Conservation (phyloP, 768 basidiomycete genomes). For the Panaeolus papilionaceus region DNA sequence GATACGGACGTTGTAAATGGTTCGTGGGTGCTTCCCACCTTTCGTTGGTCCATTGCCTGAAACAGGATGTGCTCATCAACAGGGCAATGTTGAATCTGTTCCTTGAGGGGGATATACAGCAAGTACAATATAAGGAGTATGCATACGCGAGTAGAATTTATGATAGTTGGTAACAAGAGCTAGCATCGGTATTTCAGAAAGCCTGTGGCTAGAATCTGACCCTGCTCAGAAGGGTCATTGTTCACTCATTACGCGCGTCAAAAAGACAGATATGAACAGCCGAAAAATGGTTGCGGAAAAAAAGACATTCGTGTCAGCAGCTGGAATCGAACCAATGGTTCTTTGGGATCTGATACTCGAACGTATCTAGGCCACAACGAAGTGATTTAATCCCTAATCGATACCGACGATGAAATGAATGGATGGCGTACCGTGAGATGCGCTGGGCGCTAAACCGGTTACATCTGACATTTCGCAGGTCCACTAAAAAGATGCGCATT, state of each 20-base stretch:
- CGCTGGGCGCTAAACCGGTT: neutral
- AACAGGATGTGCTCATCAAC: too few relatives aligned
- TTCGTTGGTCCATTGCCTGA: too few relatives aligned
- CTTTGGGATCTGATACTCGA: constrained; percentile 26
- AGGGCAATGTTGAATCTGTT: too few relatives aligned
- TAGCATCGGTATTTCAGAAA: too few relatives aligned
- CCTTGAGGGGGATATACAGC: too few relatives aligned
- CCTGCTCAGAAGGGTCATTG: too few relatives aligned
- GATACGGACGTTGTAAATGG: constrained; percentile 27
- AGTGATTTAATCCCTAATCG: constrained; percentile 43
- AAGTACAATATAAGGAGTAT: too few relatives aligned
- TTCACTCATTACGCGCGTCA: neutral
- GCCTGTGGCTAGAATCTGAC: too few relatives aligned
- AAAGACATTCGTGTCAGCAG: constrained; percentile 31
- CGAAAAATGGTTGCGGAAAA: neutral
- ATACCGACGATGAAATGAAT: constrained; percentile 24
- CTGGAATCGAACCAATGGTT: constrained; percentile 42
- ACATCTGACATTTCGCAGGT: neutral
- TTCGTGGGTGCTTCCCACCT: too few relatives aligned
- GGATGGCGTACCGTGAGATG: neutral
- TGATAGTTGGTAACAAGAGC: too few relatives aligned
- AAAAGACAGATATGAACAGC: neutral
- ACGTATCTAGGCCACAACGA: constrained; percentile 31
- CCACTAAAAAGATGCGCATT: neutral
- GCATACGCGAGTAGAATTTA: too few relatives aligned